Conservation (phyloP, 768 basidiomycete species). For the Rhodotorula diobovata region DNA sequence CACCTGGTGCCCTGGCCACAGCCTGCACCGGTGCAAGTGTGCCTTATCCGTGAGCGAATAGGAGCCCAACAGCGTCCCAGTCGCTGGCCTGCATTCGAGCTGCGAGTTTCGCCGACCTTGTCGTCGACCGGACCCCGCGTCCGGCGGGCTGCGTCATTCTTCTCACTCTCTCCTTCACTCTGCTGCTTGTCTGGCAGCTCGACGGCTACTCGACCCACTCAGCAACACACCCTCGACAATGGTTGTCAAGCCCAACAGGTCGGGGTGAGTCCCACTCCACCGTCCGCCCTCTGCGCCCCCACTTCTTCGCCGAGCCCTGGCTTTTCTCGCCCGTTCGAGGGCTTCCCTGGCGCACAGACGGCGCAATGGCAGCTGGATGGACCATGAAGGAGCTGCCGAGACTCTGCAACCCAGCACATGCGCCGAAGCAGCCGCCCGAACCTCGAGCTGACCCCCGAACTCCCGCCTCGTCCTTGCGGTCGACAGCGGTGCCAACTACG, state of each 20-base stretch:
- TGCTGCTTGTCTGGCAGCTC: not conserved
- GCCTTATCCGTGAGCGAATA: too few species aligned
- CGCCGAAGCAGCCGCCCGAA: too few species aligned
- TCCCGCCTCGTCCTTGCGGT: not conserved
- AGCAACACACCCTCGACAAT: not conserved
- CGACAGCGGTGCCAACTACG: not conserved
- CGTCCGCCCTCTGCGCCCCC: not conserved
- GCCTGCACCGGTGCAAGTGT: too few species aligned
- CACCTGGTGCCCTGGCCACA: too few species aligned
- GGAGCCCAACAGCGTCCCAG: too few species aligned
- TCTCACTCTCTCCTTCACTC: not conserved
- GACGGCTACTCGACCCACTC: not conserved
- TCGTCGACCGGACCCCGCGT: not conserved
- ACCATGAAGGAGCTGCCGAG: too few species aligned
- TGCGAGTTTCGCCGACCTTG: not conserved
- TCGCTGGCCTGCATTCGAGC: too few species aligned
- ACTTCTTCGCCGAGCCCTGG: too few species aligned
- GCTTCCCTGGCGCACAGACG: too few species aligned
- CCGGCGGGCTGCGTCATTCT: not conserved
- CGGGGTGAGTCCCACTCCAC: not conserved
- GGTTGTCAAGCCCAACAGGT: conserved; percentile 26
- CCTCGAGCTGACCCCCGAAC: not conserved
- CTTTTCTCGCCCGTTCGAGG: too few species aligned
- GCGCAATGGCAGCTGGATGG: too few species aligned
- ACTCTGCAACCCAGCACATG: too few species aligned